These are phyloP conservation scores for Leucogyrophana mollusca DNA, from an alignment of 768 basidiomycete genomes.

Conservation along the genomic window DNA sequence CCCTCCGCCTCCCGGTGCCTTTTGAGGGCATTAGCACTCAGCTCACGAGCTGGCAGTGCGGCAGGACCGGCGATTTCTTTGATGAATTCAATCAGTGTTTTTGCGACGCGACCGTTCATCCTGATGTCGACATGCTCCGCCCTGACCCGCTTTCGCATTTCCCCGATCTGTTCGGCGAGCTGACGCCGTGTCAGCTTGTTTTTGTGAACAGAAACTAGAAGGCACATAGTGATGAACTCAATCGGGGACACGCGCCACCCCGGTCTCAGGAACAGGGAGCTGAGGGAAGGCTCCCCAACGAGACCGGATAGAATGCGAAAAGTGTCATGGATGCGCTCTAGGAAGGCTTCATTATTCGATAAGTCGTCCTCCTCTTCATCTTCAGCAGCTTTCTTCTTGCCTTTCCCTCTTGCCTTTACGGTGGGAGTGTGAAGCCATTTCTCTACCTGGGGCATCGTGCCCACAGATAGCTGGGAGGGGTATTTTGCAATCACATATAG, in stretches of 20 bases:
- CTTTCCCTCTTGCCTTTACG: neutral
- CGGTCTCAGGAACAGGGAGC: conserved; percentile 36
- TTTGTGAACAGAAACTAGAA: conserved; percentile 55
- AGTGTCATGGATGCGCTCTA: conserved; percentile 35
- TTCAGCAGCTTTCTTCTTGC: conserved; percentile 16
- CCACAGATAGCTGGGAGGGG: conserved; percentile 26
- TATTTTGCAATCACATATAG: conserved; percentile 50
- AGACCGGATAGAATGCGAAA: conserved; percentile 49
- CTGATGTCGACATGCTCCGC: conserved; percentile 60
- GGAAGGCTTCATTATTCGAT: conserved; percentile 31
- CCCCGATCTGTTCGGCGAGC: conserved; percentile 43
- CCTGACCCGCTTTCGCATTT: conserved; percentile 58
- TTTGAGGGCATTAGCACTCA: conserved; percentile 9
- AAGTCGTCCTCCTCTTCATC: conserved; percentile 17
- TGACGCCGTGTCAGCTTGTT: conserved; percentile 33
- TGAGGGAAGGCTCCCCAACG: conserved; percentile 34
- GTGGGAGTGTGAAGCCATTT: conserved; percentile 45
- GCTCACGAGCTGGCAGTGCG: neutral
- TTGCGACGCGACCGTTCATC: conserved; percentile 57
- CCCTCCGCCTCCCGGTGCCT: conserved; percentile 25
- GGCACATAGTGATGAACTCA: conserved; percentile 59
- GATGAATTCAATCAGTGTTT: conserved; percentile 55
- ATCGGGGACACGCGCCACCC: conserved; percentile 60
- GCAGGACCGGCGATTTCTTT: conserved; percentile 16
- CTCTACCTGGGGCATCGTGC: conserved; percentile 40